These are phyloP conservation scores for Epichloe coenophiala DNA, from an alignment of 2,329 filamentous ascomycete species.

Conservation along the genomic window DNA sequence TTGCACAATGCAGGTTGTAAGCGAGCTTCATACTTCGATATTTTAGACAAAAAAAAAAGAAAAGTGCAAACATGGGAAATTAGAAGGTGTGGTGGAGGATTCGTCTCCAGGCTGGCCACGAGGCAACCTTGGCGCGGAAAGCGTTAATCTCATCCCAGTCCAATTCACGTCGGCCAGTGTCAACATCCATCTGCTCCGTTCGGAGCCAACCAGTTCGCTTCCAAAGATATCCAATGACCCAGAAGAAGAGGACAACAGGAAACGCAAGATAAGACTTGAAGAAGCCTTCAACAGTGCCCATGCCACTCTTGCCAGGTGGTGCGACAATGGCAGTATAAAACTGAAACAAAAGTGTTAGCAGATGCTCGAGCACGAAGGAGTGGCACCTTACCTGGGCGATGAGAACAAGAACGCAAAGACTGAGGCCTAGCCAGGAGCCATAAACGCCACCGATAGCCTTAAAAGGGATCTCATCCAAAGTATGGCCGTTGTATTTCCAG, in stretches of 20 bases:
- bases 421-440: conserved; percentile 50
- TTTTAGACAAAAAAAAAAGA: neutral
- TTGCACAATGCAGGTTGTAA: conserved; percentile 7
- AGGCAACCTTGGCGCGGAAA: conserved; percentile 33
- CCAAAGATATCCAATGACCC: conserved; percentile 47
- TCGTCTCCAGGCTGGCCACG: conserved; percentile 38
- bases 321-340: conserved; percentile 36
- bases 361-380: neutral
- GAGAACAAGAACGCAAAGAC: conserved; percentile 40
- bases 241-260: conserved; percentile 42
- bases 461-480: conserved; percentile 55
- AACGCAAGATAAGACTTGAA: conserved; percentile 42
- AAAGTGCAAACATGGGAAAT: neutral
- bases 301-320: conserved; percentile 16
- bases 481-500: conserved; percentile 45
- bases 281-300: conserved; percentile 34
- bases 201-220: conserved; percentile 49
- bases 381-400: conserved; percentile 33
- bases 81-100: conserved; percentile 25
- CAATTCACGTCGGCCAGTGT: conserved; percentile 50
- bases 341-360: conserved; percentile 12
- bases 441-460: conserved; percentile 43
- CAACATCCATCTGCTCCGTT: conserved; percentile 50
- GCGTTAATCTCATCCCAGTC: conserved; percentile 52
- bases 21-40: neutral